Evolutionary conservation across 2,329 filamentous ascomycete genomes (phyloP).

Genomic region (Gaeumannomyces tritici): DNA sequence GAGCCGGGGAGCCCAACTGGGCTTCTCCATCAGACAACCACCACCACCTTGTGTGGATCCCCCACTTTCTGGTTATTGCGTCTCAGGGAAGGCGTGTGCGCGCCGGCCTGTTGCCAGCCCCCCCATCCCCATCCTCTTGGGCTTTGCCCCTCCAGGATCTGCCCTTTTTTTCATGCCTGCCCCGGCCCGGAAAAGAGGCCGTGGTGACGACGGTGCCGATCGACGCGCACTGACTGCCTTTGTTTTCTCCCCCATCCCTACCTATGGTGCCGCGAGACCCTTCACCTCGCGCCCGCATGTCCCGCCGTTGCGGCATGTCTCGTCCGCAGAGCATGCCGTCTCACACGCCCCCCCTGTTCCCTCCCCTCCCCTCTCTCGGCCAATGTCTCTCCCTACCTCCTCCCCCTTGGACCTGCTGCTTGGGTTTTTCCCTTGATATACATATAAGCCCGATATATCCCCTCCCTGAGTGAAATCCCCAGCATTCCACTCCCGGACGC

Average conservation of each 20-base stretch:
- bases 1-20: neutral
- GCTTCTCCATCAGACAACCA: neutral
- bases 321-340: neutral
- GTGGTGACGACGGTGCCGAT: neutral
- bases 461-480: neutral
- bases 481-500: neutral
- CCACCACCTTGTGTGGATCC: neutral
- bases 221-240: too few relatives aligned
- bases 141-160: too few relatives aligned
- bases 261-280: too few relatives aligned
- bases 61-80: neutral
- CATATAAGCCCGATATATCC: neutral
- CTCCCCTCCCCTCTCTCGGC: neutral
- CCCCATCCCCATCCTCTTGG: too few relatives aligned
- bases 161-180: too few relatives aligned
- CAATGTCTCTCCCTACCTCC: too few relatives aligned
- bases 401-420: neutral
- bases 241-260: too few relatives aligned
- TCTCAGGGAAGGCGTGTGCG: too few relatives aligned
- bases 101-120: neutral
- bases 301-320: neutral
- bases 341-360: neutral
- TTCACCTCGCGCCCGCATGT: neutral
- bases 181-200: neutral
- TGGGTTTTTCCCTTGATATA: neutral